A percentile compares a stretch with the other conserved stretches of the same genome.
These are phyloP conservation scores for Escallonia rubra DNA, from an alignment of 129 eudicot species.

Conservation along the genomic window DNA sequence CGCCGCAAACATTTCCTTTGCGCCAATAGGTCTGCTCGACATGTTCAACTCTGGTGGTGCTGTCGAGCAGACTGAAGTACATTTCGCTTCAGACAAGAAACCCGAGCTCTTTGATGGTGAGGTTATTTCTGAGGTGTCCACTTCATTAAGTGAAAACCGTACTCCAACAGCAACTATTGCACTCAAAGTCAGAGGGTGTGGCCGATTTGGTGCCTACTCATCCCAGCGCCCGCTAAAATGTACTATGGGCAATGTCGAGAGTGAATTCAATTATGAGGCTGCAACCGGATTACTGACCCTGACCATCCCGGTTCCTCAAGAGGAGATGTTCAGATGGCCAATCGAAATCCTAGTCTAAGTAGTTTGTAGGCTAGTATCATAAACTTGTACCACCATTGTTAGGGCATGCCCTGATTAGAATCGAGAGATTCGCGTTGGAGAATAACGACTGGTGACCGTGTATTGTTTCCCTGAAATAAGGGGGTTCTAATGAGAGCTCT, in stretches of 20 bases:
- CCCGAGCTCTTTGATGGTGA: conserved; percentile 19
- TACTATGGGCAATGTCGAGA: conserved; percentile 36
- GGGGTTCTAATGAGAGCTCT: no score
- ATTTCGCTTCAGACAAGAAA: conserved; percentile 16
- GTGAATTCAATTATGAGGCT: conserved; percentile 41
- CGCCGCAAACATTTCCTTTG: conserved; percentile 47
- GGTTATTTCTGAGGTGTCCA: conserved; percentile 9
- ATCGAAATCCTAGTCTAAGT: conserved; percentile 51
- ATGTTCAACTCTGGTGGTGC: conserved; percentile 80
- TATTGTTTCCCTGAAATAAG: no score
- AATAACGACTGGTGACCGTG: no score
- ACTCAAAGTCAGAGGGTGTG: conserved; percentile 65
- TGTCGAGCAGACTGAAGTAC: conserved; percentile 45
- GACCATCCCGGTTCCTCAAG: conserved; percentile 39
- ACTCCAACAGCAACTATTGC: conserved; percentile 42
- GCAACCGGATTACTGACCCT: conserved; percentile 51
- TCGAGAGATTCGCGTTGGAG: no score
- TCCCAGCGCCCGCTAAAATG: conserved; percentile 65
- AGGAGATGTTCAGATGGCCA: conserved; percentile 74
- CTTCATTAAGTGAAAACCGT: conserved; percentile 30
- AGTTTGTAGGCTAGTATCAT: background rate
- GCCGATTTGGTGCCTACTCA: conserved; percentile 65
- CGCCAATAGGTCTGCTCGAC: conserved; percentile 76
- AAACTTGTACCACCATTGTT: no score
- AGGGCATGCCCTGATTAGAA: no score